Evolutionary conservation across 345 rosid genomes (phyloP).

Genomic region (Populus ilicifolia): DNA sequence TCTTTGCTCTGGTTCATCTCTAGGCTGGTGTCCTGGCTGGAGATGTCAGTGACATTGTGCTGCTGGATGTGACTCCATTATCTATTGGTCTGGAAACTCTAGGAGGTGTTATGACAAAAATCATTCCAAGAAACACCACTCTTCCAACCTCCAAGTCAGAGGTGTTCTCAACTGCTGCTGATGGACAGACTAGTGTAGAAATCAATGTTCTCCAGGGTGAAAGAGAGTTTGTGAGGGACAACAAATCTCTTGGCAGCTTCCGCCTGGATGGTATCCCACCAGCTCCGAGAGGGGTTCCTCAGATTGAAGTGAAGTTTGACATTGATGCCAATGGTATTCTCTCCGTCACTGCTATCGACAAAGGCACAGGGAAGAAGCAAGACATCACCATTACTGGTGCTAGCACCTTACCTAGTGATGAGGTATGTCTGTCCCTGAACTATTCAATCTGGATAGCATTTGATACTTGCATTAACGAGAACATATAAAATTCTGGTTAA

Average conservation of each 20-base stretch:
- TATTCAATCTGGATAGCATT: not conserved
- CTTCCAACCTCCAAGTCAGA: conserved; percentile 96
- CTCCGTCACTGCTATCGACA: conserved; percentile 80
- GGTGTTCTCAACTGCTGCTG: conserved; percentile 98
- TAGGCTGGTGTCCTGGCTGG: conserved; percentile 97
- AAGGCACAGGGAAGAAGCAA: conserved; percentile 91
- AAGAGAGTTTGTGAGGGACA: conserved; percentile 93
- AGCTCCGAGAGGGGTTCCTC: conserved; percentile 92
- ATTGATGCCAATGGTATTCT: conserved; percentile 95
- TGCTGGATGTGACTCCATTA: conserved; percentile 80
- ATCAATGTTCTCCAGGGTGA: conserved; percentile 97
- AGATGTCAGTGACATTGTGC: conserved; percentile 94
- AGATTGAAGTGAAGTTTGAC: conserved; percentile 87
- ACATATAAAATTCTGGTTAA: not conserved
- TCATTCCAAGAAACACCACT: conserved; percentile 89
- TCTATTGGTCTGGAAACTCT: conserved; percentile 93
- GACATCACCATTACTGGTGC: conserved; percentile 95
- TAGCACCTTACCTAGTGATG: conserved; percentile 88
- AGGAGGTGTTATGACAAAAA: conserved; percentile 98
- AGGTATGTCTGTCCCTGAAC: conserved; percentile 43
- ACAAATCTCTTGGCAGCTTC: conserved; percentile 84
- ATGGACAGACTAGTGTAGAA: conserved; percentile 98
- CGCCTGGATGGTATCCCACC: conserved; percentile 77
- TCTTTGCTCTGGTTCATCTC: not conserved
- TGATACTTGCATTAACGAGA: not conserved